These are phyloP conservation scores for Malus sieversii DNA, from an alignment of 306 rosid genomes.

Conservation along the genomic window DNA sequence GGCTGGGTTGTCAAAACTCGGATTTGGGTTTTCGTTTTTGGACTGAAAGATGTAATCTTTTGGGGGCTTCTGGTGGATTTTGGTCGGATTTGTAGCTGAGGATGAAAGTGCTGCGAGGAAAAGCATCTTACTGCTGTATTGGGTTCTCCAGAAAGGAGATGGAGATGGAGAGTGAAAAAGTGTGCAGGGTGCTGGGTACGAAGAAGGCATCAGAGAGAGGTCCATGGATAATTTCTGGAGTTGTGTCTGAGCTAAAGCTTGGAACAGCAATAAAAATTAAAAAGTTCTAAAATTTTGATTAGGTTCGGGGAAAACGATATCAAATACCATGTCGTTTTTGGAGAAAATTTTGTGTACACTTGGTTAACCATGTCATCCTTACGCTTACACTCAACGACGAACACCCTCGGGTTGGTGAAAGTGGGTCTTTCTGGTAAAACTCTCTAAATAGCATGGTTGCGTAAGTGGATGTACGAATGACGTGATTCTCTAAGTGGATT, in stretches of 20 bases:
- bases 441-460: too few relatives aligned
- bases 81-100: slow-evolving; percentile 8
- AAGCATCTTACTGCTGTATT: slow-evolving; percentile 1
- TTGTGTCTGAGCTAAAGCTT: background rate
- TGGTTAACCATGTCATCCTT: too few relatives aligned
- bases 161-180: background rate
- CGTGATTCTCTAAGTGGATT: too few relatives aligned
- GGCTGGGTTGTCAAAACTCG: slow-evolving; percentile 14
- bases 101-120: background rate
- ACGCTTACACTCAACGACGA: too few relatives aligned
- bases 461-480: too few relatives aligned
- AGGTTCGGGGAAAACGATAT: background rate
- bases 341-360: background rate
- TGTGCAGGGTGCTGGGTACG: background rate
- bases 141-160: slow-evolving; percentile 11
- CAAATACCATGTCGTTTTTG: background rate
- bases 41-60: slow-evolving; percentile 3
- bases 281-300: background rate
- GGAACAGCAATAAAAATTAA: background rate
- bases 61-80: background rate
- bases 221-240: background rate
- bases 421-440: too few relatives aligned
- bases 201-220: slow-evolving; percentile 6
- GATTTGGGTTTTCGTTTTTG: background rate
- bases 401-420: too few relatives aligned